Conservation (phyloP, 164 flowering plant species). For the Malania oleifera region DNA sequence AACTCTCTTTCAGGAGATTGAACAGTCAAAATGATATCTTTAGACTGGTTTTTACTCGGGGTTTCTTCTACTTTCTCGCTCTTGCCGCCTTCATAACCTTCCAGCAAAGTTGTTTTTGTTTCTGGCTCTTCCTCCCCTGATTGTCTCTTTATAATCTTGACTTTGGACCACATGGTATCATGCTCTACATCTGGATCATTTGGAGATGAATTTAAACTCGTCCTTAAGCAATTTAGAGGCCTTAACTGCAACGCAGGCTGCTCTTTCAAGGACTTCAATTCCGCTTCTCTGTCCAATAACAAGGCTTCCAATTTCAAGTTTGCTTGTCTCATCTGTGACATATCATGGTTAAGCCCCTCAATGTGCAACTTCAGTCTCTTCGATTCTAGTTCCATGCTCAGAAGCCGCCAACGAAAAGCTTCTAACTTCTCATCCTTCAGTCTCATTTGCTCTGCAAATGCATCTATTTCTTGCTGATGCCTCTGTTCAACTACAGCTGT, state of each 20-base stretch:
- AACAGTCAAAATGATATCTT: constrained; percentile 17
- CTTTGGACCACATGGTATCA: constrained; percentile 39
- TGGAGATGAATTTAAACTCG: constrained; percentile 18
- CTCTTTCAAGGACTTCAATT: constrained; percentile 45
- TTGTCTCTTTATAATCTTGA: constrained; percentile 42
- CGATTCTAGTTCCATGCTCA: constrained; percentile 77
- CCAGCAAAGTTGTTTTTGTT: constrained; percentile 12
- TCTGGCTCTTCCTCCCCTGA: constrained; percentile 34
- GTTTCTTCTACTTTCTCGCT: constrained; percentile 21
- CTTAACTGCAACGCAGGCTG: constrained; percentile 25
- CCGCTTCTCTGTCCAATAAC: constrained; percentile 52
- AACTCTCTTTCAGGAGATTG: constrained; percentile 36
- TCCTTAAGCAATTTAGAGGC: constrained; percentile 19
- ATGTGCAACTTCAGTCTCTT: constrained; percentile 62
- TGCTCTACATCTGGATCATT: constrained; percentile 17
- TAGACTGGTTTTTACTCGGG: constrained; percentile 13
- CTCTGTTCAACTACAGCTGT: constrained; percentile 45
- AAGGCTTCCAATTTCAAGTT: constrained; percentile 55
- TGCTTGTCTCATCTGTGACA: constrained; percentile 48
- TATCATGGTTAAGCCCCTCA: constrained; percentile 47
- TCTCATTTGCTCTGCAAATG: constrained; percentile 75
- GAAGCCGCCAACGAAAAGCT: constrained; percentile 58
- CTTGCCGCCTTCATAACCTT: constrained; percentile 16
- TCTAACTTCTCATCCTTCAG: constrained; percentile 80
- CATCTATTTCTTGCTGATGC: constrained; percentile 68